Evolutionary conservation across 148 eudicot genomes (phyloP).

Genomic region (Suaeda aralocaspica): DNA sequence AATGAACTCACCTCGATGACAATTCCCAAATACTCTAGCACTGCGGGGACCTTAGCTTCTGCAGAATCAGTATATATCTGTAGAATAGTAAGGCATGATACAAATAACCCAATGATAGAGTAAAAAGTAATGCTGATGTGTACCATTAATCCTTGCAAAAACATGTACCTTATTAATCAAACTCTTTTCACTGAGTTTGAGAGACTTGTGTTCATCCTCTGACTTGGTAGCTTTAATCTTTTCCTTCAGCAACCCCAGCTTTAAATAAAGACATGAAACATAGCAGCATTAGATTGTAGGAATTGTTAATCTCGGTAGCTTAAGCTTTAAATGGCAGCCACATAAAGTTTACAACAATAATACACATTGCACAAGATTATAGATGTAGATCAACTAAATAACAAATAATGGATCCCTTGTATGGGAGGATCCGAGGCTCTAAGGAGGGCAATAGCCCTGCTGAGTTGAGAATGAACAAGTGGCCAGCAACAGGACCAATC

Average conservation of each 20-base stretch:
- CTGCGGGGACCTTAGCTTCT: conserved; percentile 92
- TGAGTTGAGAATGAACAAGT: not conserved
- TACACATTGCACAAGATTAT: too few relatives aligned
- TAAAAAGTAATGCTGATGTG: not conserved
- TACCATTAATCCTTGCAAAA: not conserved
- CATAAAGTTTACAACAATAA: not conserved
- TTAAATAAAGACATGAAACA: conserved; percentile 9
- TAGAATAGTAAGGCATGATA: conserved; percentile 15
- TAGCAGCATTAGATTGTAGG: not conserved
- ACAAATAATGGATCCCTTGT: too few relatives aligned
- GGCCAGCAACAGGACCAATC: not conserved
- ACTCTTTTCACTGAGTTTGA: conserved; percentile 70
- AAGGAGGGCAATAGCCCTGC: too few relatives aligned
- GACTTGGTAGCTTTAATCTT: conserved; percentile 62
- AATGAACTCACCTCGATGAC: conserved; percentile 59
- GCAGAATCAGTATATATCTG: conserved; percentile 97
- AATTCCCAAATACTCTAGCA: conserved; percentile 82
- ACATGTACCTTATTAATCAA: conserved; percentile 73
- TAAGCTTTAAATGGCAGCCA: not conserved
- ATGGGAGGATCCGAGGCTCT: not conserved
- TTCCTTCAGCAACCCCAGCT: conserved; percentile 72
- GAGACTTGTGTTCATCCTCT: conserved; percentile 69
- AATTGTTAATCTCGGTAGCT: not conserved
- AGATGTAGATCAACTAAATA: too few relatives aligned
- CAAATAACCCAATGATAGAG: conserved; percentile 1